Conservation (phyloP, 176 grass and related monocot species). For the Bothriochloa decipiens region DNA sequence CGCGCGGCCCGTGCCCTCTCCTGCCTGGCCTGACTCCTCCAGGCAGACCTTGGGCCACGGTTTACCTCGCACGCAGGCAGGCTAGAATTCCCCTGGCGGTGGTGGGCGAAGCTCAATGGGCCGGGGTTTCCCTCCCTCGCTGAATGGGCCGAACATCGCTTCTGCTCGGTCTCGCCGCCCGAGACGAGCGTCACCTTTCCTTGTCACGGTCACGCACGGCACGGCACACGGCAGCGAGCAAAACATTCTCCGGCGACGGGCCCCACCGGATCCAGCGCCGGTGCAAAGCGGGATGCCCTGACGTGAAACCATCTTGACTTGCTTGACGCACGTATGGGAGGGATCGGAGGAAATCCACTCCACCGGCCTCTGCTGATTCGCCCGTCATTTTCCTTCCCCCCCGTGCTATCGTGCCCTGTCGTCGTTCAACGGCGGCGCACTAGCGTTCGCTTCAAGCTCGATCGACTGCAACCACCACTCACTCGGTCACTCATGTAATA, state of each 20-base stretch:
- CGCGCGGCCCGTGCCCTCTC: background rate
- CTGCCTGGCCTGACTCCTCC: background rate
- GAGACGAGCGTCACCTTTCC: background rate
- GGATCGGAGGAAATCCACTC: background rate
- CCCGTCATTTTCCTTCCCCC: constrained; percentile 23
- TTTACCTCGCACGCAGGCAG: background rate
- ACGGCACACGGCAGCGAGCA: background rate
- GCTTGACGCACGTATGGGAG: background rate
- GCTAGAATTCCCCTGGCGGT: background rate
- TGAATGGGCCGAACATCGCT: background rate
- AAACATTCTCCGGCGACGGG: background rate
- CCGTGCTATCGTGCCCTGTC: background rate
- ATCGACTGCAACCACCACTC: background rate
- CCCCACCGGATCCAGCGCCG: background rate
- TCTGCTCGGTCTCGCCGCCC: background rate
- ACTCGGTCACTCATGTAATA: background rate
- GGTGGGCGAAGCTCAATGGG: too few relatives aligned
- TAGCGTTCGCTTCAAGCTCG: background rate
- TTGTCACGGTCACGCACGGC: background rate
- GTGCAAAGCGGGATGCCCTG: background rate
- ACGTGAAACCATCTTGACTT: background rate
- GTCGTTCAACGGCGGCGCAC: background rate
- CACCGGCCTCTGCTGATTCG: background rate
- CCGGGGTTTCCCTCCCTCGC: too few relatives aligned
- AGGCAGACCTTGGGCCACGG: background rate